Conservation (phyloP, 192 early-diverging fungal species). For the Allomyces macrogynus region DNA sequence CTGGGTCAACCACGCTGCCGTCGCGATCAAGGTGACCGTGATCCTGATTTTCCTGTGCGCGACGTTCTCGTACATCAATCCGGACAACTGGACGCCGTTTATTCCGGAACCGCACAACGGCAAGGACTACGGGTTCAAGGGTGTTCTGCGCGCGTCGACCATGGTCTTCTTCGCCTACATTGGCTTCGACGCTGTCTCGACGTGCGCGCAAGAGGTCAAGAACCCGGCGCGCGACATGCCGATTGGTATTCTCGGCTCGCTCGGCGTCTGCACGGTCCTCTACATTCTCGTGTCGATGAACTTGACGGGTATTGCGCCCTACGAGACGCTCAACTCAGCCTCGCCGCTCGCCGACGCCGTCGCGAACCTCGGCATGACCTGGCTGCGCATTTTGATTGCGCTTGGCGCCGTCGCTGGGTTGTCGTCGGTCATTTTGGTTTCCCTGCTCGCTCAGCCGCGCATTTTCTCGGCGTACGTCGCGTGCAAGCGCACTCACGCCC, state of each 20-base stretch:
- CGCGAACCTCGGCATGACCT: constrained; percentile 7
- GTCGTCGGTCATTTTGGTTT: constrained; percentile 53
- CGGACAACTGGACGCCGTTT: constrained; percentile 53
- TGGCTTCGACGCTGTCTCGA: neutral
- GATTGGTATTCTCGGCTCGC: neutral
- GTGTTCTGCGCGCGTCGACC: constrained; percentile 49
- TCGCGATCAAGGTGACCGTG: constrained; percentile 1
- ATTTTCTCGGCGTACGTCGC: constrained; percentile 38
- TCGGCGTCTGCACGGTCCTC: constrained; percentile 7
- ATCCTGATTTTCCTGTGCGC: constrained; percentile 22
- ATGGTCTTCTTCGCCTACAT: constrained; percentile 5
- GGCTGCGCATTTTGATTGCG: constrained; percentile 52
- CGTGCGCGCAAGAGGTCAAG: neutral
- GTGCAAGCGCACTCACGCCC: no score
- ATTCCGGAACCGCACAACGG: constrained; percentile 36
- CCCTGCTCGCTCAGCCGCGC: constrained; percentile 64
- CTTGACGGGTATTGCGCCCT: constrained; percentile 48
- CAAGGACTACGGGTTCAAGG: constrained; percentile 39
- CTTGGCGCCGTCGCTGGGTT: constrained; percentile 61
- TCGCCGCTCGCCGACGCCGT: constrained; percentile 36
- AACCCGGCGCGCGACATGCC: neutral
- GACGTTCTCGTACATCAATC: constrained; percentile 42
- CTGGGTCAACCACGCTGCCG: neutral
- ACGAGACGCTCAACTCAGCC: constrained; percentile 21
- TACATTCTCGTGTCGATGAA: constrained; percentile 68